Base-by-base conservation (phyloP, 2,329 filamentous ascomycete genomes). In the Thelonectria blattea region DNA sequence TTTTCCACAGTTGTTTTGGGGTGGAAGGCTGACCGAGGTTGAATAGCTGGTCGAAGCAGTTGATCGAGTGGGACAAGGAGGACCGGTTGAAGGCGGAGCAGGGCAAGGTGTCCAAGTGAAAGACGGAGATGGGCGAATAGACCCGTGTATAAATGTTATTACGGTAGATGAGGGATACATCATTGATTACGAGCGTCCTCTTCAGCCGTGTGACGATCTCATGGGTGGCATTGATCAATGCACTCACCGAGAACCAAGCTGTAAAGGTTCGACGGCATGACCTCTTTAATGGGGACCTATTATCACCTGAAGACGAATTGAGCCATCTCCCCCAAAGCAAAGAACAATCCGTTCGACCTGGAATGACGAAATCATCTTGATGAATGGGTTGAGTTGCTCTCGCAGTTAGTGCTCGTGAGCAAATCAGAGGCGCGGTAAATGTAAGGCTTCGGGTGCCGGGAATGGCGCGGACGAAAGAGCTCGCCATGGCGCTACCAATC, bases 11-110 rank as follows among this genome's bases (percentile, higher is more conserved):
- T 27, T 12, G 45, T 49, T 32, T 15, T 11, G 41, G 39, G 20
- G 43, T 20, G 30, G n/a, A 34, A 27, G 52, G 51, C 72, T 75
- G 49, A 72, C 65, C 7, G 48, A 14, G 15, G 32, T 10, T n/a
- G n/a, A 34, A 34, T 56, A 81, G 79, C 66, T 81, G 79, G 79
- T 79, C 78, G 62, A 80, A 74, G 69, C 78, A 81, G 60, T 69
- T 81, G 74, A 76, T 76, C 61, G 72, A 78, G 65, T 80, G 76
- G 76, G 78, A 80, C 58, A 76, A 76, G 68, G 78, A 80, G 72
- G 78, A 80, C 51, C 71, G 68, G 54, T 58, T 67, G 60, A 75
- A 76, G 66, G 67, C 72, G 27, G 74, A 72, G 60, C 69, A 73
- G 56, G 65, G 63, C 41, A 71, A 74, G 63, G 68, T 52, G 57